A percentile compares a stretch with the other conserved stretches of the same genome.
These are phyloP conservation scores for Nakazawaea pomicola DNA, from an alignment of 805 yeast species.

Conservation along the genomic window DNA sequence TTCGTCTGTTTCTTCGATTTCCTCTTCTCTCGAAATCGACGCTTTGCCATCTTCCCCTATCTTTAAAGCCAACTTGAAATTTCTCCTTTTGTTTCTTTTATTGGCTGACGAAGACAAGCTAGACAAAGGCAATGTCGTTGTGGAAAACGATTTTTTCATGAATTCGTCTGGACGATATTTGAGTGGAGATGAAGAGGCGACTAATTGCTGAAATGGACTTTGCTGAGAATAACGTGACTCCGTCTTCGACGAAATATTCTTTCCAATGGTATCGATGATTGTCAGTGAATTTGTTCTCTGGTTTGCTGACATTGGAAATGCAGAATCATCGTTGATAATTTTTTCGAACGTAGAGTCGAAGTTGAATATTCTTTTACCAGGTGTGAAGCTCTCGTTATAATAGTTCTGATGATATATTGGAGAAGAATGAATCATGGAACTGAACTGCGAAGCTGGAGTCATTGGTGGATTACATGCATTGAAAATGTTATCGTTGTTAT, in stretches of 20 bases:
- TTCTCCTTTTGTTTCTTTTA: not conserved
- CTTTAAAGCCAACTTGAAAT: constrained; percentile 10
- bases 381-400: constrained; percentile 7
- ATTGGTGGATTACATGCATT: constrained; percentile 18
- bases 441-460: constrained; percentile 27
- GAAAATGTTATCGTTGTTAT: constrained; percentile 3
- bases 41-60: constrained; percentile 13
- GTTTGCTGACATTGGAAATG: not conserved
- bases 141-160: constrained; percentile 10
- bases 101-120: not conserved
- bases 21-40: constrained; percentile 8
- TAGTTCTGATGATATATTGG: constrained; percentile 22
- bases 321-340: constrained; percentile 3
- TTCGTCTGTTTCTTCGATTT: constrained; percentile 4
- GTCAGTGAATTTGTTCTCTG: constrained; percentile 6
- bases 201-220: constrained; percentile 6
- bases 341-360: constrained; percentile 6
- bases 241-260: constrained; percentile 1
- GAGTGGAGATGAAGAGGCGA: constrained; percentile 9
- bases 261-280: constrained; percentile 6
- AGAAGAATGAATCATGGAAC: constrained; percentile 27
- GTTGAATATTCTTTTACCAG: constrained; percentile 3
- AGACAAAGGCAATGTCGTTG: constrained; percentile 5
- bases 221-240: not conserved
- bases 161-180: constrained; percentile 7